Base-by-base conservation (phyloP, 768 basidiomycete species). In the Lactarius quietus region DNA sequence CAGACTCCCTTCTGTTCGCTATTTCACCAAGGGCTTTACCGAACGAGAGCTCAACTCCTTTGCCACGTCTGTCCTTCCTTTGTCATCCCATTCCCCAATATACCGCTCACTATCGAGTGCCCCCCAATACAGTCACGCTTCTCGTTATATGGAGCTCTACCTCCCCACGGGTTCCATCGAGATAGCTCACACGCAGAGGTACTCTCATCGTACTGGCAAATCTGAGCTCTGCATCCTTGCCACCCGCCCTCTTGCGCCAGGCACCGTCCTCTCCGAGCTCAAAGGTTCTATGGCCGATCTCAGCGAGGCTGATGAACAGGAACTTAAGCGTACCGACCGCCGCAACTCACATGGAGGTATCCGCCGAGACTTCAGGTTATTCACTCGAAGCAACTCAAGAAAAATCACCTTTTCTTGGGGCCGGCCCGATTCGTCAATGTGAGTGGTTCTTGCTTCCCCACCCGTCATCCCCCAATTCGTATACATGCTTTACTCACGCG, bases 371-470 rank as follows among this genome's bases (percentile, higher is more conserved):
- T 94, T 94, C 74, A 93, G 90, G 92, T 94, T 72, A 93, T 94
- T 60, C 92, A 93, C 76, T 93, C 91, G 38, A 90, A 89, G 72
- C 90, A 91, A 75, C 88, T 92, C 84, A 93, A 93, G 81, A 92
- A 91, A 77, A 94, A 92, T 72, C 91, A 93, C 78, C 80, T 94
- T 72, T 93, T 94, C 79, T 79, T 94, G 74, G 92, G 92, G 12
- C 93, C 92, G 58, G 93, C 92, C 77, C 88, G 92, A 73, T 94
- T 94, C 78, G 92, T 94, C 67, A 94, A 94, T 74, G 92, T 93
- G 76, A 82, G 90, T 78, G 55, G 48, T 52, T n/a, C 43, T 56
- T 54, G 38, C 64, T 68, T 61, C 58, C 63, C 59, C 52, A 20
- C 59, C 55, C 31, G 61, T 65, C 18, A 51, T 28, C 39, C 63